Evolutionary conservation across 2,329 filamentous ascomycete species (phyloP).

Genomic region (Talaromyces funiculosus): DNA sequence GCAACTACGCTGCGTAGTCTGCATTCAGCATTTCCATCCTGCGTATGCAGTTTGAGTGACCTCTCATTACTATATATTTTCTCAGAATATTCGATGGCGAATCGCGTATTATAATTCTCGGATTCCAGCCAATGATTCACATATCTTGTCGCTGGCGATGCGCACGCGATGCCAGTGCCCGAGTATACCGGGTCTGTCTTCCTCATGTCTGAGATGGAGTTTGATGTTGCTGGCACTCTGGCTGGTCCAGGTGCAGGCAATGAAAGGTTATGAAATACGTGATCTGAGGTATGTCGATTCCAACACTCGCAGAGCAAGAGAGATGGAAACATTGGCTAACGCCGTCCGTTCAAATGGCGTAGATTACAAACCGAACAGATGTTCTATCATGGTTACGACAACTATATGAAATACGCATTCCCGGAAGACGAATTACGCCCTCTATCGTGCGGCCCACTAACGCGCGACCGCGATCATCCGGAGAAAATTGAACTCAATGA

Average conservation of each 20-base stretch:
- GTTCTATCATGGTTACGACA: constrained; percentile 95
- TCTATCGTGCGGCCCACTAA: constrained; percentile 75
- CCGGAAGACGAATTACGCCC: constrained; percentile 93
- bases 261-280: constrained; percentile 9
- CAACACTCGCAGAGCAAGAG: neutral
- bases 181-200: constrained; percentile 29
- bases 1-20: neutral
- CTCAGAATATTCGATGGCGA: neutral
- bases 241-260: constrained; percentile 20
- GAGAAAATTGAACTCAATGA: constrained; percentile 85
- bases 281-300: constrained; percentile 10
- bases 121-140: constrained; percentile 12
- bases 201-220: constrained; percentile 30
- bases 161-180: constrained; percentile 36
- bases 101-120: neutral
- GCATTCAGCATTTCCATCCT: neutral
- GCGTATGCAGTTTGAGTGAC: neutral
- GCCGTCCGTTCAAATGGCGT: neutral
- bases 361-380: constrained; percentile 53
- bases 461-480: constrained; percentile 73
- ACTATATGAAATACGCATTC: constrained; percentile 90
- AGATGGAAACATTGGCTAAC: neutral
- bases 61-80: neutral
- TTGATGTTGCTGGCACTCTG: constrained; percentile 29
- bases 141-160: constrained; percentile 29